These are phyloP conservation scores for Cryphonectria nitschkei DNA, from an alignment of 2,329 filamentous ascomycete genomes.

Conservation along the genomic window DNA sequence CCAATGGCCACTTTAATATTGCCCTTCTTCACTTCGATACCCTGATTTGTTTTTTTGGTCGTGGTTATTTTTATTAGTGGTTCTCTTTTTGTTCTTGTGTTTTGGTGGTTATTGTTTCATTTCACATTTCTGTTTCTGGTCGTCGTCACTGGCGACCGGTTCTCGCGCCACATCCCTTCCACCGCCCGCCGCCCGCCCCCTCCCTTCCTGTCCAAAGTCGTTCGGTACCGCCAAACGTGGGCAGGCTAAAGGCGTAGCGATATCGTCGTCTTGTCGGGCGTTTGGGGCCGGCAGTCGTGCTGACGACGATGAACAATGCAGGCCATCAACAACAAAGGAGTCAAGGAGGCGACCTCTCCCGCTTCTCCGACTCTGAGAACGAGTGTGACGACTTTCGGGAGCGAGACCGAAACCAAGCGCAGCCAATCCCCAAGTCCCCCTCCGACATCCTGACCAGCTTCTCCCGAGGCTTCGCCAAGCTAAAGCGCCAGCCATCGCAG, in stretches of 20 bases:
- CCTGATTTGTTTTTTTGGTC: background rate
- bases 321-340: conserved; percentile 34
- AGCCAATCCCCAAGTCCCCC: conserved; percentile 43
- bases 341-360: conserved; percentile 40
- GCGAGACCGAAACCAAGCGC: conserved; percentile 39
- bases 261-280: conserved; percentile 6
- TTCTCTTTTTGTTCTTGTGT: background rate
- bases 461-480: conserved; percentile 51
- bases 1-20: conserved; percentile 20
- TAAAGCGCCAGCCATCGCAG: conserved; percentile 50
- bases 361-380: conserved; percentile 49
- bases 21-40: conserved; percentile 5
- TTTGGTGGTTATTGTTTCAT: background rate
- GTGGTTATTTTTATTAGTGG: background rate
- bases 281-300: conserved; percentile 32
- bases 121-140: conserved; percentile 5
- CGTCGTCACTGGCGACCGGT: background rate
- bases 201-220: conserved; percentile 1
- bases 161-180: background rate
- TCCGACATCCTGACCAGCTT: conserved; percentile 56
- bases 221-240: conserved; percentile 21
- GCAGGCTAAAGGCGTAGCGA: conserved; percentile 22
- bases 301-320: conserved; percentile 41
- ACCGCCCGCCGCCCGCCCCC: conserved; percentile 9
- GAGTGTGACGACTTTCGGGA: conserved; percentile 36